phyloP scores from a whole-genome alignment of 208 protist species.

The Novymonas esmeraldas region DNA sequence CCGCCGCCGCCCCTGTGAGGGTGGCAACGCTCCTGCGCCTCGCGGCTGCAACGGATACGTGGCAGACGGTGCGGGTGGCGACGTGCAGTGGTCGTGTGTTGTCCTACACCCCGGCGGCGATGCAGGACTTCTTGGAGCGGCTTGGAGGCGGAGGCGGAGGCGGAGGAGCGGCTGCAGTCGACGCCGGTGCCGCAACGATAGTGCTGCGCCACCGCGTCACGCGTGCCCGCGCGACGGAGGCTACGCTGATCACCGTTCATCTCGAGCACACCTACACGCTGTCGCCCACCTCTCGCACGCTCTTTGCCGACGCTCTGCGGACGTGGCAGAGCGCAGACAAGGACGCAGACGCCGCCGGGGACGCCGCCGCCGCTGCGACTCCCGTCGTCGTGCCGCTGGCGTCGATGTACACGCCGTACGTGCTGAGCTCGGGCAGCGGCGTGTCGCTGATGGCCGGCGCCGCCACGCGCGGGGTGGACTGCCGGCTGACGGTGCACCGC shows the following conservation, averaged over 20 bases:
- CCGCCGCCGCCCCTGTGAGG: constrained; percentile 3
- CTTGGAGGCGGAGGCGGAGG: not conserved
- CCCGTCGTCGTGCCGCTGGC: constrained; percentile 6
- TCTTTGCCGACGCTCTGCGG: constrained; percentile 1
- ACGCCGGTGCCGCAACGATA: not conserved
- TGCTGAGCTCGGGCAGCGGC: constrained; percentile 7
- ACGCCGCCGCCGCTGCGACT: not conserved
- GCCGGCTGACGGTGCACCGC: constrained; percentile 22
- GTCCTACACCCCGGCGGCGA: constrained; percentile 30
- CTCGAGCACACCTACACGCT: constrained; percentile 31
- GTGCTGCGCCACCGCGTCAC: constrained; percentile 16
- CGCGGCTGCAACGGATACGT: constrained; percentile 25
- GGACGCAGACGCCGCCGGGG: not conserved
- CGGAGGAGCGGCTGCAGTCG: not conserved
- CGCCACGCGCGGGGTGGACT: constrained; percentile 4
- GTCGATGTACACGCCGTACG: constrained; percentile 27
- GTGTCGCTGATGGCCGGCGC: constrained; percentile 2
- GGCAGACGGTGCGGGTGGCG: constrained; percentile 21
- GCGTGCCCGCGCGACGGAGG: constrained; percentile 17
- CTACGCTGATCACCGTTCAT: constrained; percentile 8
- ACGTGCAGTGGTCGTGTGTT: constrained; percentile 35
- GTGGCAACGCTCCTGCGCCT: constrained; percentile 7
- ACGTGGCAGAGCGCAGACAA: constrained; percentile 18
- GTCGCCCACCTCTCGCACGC: constrained; percentile 1
- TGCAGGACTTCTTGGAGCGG: constrained; percentile 14